Evolutionary conservation across 2,329 filamentous ascomycete genomes (phyloP).

Genomic region (Calonectria ilicicola): DNA sequence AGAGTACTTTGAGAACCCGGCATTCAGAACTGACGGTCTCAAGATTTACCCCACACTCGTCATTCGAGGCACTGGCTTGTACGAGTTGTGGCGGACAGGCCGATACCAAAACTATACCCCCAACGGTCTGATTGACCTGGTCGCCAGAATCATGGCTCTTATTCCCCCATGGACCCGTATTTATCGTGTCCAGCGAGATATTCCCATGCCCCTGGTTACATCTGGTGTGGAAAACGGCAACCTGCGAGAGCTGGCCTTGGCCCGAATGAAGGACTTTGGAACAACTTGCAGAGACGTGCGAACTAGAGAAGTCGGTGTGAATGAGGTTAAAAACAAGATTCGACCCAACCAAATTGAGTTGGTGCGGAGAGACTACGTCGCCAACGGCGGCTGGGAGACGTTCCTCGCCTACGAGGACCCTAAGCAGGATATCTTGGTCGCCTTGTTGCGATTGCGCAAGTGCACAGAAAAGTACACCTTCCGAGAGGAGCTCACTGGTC

Average conservation of each 20-base stretch:
- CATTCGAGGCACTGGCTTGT: constrained; percentile 94
- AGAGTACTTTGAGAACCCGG: constrained; percentile 97
- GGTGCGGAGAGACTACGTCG: constrained; percentile 90
- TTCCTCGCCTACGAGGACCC: constrained; percentile 98
- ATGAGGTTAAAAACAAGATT: constrained; percentile 99
- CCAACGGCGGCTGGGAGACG: constrained; percentile 98
- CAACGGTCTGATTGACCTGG: constrained; percentile 94
- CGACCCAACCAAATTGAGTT: constrained; percentile 96
- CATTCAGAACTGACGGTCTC: constrained; percentile 93
- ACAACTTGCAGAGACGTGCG: constrained; percentile 96
- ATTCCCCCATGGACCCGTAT: constrained; percentile 98
- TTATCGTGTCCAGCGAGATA: constrained; percentile 97
- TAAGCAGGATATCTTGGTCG: constrained; percentile 97
- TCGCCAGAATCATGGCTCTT: constrained; percentile 94
- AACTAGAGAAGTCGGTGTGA: constrained; percentile 96
- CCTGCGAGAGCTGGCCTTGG: constrained; percentile 89
- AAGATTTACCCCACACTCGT: constrained; percentile 99
- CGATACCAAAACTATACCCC: constrained; percentile 99
- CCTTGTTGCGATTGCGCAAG: constrained; percentile 87
- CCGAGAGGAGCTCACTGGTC: constrained; percentile 84
- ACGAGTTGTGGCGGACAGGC: constrained; percentile 97
- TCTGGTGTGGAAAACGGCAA: constrained; percentile 99
- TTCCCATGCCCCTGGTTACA: constrained; percentile 99
- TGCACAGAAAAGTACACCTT: constrained; percentile 94
- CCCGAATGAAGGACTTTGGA: constrained; percentile 99